Conservation (phyloP, 176 grass and related monocot genomes). For the Juncus effusus region DNA sequence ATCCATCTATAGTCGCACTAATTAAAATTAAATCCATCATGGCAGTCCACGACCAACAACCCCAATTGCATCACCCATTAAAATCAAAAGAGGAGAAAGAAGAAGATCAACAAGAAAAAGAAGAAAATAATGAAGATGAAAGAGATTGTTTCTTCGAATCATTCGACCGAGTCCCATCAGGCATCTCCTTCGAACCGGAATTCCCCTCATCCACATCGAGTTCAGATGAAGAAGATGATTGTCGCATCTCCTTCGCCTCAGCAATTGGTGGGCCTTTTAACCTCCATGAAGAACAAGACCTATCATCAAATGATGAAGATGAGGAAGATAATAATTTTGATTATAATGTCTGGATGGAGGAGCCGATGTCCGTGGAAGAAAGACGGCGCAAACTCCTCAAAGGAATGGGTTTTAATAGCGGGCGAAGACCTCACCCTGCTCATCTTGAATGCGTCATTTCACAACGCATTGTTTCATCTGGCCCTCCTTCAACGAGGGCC, state of each 20-base stretch:
- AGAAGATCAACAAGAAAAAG: constrained; percentile 9
- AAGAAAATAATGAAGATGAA: constrained; percentile 29
- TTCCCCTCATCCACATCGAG: constrained; percentile 49
- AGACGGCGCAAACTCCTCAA: constrained; percentile 74
- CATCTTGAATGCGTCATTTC: constrained; percentile 19
- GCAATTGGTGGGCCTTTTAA: constrained; percentile 42
- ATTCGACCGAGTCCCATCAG: constrained; percentile 73
- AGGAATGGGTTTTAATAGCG: constrained; percentile 72
- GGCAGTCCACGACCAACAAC: constrained; percentile 2
- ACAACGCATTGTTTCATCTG: not conserved
- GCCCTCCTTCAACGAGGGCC: not conserved
- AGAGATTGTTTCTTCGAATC: constrained; percentile 72
- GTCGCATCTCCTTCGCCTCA: constrained; percentile 70
- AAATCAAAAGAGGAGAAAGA: constrained; percentile 15
- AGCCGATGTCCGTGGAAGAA: constrained; percentile 76
- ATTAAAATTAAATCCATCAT: constrained; percentile 5
- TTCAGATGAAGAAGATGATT: constrained; percentile 50
- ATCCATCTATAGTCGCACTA: not conserved
- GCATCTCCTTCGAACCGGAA: constrained; percentile 56
- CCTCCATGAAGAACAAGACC: constrained; percentile 42
- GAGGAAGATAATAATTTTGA: constrained; percentile 28
- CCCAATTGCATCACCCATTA: not conserved
- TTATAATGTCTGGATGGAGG: constrained; percentile 80
- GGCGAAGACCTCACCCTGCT: constrained; percentile 32
- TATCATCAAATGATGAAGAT: constrained; percentile 29